Base-by-base conservation (phyloP, 495 filamentous ascomycete species). In the Stereocaulon alpinum region DNA sequence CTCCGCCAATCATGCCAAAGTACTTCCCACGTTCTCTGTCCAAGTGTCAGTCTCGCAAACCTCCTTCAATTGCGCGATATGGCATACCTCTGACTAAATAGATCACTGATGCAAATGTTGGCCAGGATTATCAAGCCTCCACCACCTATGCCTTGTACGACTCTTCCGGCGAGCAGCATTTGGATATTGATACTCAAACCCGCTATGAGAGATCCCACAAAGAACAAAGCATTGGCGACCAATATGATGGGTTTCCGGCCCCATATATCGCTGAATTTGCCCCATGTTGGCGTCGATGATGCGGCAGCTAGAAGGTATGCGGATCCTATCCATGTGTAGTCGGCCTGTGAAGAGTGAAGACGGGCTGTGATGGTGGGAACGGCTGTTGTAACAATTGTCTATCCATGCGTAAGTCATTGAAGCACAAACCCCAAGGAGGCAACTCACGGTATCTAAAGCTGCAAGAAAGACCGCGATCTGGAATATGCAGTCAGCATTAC, bases 221-320 rank as follows among this genome's bases (percentile, higher is more conserved):
- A 82, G 74, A 95, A 96, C 27, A 88, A 69, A 24, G 76, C 71
- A 43, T 85, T 88, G 40, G 88, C 87, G 2, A 84, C 55, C 11
- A 96, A 72, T 49, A 95, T 74, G 53, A 93, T 85, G 3, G 80
- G 82, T 66, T 94, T 96, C 27, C 90, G 80, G 1, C 90, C 90
- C 78, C 83, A 94, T 58, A 95, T 92, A 66, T 95, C 90, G 63
- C 80, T 85, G 41, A 91, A 71, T 67, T 90, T 90, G n/a, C 86
- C 88, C 88, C 88, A 91, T 56, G 83, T 74, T 0, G 87, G 87
- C 24, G 83, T 82, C 30, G 80, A 80, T 4, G 87, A 81, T 2
- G 84, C 77, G 67, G 81, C 84, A 18, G 83, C 84, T 9, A 93
- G 78, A 20, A 86, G 74, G 65, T 85, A 88, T 11, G 83, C 82